A percentile compares a stretch with the other conserved stretches of the same genome.
Evolutionary conservation across 441 rosid species (phyloP).

Genomic region (Jatropha multifida): DNA sequence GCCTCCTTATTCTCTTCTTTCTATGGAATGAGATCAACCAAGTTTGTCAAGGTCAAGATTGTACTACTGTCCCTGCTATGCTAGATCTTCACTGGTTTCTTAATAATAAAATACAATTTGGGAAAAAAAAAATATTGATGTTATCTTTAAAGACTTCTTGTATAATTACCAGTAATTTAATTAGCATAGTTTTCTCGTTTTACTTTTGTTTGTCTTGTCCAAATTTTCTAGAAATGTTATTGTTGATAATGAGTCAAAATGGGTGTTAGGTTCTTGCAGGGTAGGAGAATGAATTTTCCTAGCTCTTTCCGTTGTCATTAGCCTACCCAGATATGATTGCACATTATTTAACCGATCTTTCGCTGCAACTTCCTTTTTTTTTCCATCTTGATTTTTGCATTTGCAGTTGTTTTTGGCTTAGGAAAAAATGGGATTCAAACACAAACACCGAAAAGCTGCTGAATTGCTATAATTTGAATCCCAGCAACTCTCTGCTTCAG

Average conservation of each 20-base stretch:
- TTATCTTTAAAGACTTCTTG: background rate
- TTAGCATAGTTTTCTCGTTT: background rate
- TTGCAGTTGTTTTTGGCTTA: conserved; percentile 1
- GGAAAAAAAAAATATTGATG: background rate
- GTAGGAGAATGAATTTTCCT: conserved; percentile 15
- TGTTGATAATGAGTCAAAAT: conserved; percentile 14
- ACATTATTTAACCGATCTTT: background rate
- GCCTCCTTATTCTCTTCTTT: conserved; percentile 1
- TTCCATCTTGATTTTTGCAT: background rate
- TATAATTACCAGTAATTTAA: background rate
- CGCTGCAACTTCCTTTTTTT: background rate
- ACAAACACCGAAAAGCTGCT: background rate
- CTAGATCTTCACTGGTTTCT: background rate
- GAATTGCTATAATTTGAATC: background rate
- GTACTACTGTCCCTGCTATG: conserved; percentile 26
- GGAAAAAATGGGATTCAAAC: background rate
- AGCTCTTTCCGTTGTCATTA: conserved; percentile 13
- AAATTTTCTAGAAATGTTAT: background rate
- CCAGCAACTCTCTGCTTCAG: background rate
- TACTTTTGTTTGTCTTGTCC: background rate
- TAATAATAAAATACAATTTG: conserved; percentile 5
- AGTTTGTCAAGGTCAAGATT: conserved; percentile 31
- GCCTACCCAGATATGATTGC: conserved; percentile 21
- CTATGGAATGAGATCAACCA: background rate
- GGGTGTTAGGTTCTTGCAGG: conserved; percentile 10